These are phyloP conservation scores for Xylariaceae sp. DNA, from an alignment of 2,329 filamentous ascomycete genomes.

Conservation along the genomic window DNA sequence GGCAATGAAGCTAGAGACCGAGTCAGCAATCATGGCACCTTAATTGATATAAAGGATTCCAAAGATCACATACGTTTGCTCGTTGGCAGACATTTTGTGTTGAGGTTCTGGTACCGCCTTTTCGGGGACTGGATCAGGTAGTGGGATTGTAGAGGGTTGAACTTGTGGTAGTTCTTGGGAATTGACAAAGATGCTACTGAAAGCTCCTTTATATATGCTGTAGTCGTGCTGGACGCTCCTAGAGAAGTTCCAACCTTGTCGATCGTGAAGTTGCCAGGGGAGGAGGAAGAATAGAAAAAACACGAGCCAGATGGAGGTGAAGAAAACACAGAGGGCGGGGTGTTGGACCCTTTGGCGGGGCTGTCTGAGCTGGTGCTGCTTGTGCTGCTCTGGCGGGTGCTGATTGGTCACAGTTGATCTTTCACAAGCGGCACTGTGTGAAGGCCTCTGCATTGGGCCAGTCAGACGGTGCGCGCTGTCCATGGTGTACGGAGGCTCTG, in stretches of 20 bases:
- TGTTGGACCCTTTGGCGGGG: constrained; percentile 24
- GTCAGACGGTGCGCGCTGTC: too few species aligned
- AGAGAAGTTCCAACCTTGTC: constrained; percentile 23
- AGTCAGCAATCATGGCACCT: neutral
- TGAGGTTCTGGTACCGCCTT: constrained; percentile 12
- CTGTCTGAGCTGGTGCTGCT: constrained; percentile 1
- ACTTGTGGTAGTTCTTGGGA: constrained; percentile 7
- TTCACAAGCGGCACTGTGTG: neutral
- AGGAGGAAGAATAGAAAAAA: constrained; percentile 28
- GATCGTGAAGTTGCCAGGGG: constrained; percentile 25
- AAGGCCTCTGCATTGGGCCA: too few species aligned
- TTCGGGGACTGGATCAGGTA: constrained; percentile 10
- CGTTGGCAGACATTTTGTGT: constrained; percentile 25
- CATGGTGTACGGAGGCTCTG: too few species aligned
- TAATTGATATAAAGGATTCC: neutral
- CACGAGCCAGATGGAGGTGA: constrained; percentile 22
- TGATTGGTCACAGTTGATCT: constrained; percentile 12
- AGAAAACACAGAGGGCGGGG: constrained; percentile 30
- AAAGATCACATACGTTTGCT: constrained; percentile 27
- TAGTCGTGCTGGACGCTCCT: constrained; percentile 23
- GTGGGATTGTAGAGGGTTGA: constrained; percentile 9
- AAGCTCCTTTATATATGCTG: constrained; percentile 19
- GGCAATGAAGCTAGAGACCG: constrained; percentile 82
- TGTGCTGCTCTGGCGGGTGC: constrained; percentile 10
- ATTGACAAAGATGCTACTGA: constrained; percentile 13